These are phyloP conservation scores for Sanghuangporus baumii DNA, from an alignment of 1,284 basidiomycete species.

Conservation along the genomic window DNA sequence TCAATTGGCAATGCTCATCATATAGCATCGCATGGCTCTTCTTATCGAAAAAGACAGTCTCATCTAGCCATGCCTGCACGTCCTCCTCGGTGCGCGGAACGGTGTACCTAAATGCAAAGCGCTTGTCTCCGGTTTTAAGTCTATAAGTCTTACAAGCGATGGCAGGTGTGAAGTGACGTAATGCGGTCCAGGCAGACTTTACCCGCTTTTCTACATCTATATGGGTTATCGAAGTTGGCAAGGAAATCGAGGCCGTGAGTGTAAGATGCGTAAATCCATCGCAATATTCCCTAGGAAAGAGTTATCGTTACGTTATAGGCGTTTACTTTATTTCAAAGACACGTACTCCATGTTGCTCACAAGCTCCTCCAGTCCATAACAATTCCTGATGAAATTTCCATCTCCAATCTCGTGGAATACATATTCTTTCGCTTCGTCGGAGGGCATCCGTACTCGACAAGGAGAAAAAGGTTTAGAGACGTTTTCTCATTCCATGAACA, in stretches of 20 bases:
- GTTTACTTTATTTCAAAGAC: too few species aligned
- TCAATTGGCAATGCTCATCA: slow-evolving; percentile 7
- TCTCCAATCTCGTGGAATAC: not conserved
- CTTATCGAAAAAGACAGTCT: not conserved
- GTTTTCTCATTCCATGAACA: too few species aligned
- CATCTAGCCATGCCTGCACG: not conserved
- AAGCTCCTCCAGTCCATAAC: not conserved
- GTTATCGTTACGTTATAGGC: not conserved
- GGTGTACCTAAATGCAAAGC: not conserved
- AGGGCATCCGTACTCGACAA: not conserved
- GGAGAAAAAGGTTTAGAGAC: not conserved
- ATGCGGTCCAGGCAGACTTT: not conserved
- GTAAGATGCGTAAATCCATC: slow-evolving; percentile 1
- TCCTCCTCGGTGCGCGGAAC: not conserved
- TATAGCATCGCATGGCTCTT: not conserved
- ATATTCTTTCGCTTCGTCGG: not conserved
- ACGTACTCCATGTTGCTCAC: slow-evolving; percentile 1
- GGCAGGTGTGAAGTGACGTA: not conserved
- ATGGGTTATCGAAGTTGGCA: not conserved
- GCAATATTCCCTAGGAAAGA: not conserved
- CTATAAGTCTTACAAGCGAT: slow-evolving; percentile 4
- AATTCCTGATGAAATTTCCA: not conserved
- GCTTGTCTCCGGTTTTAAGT: not conserved
- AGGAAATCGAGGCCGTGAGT: not conserved
- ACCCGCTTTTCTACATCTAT: not conserved